Conservation (phyloP, 768 basidiomycete species). For the Termitomyces sp. region DNA sequence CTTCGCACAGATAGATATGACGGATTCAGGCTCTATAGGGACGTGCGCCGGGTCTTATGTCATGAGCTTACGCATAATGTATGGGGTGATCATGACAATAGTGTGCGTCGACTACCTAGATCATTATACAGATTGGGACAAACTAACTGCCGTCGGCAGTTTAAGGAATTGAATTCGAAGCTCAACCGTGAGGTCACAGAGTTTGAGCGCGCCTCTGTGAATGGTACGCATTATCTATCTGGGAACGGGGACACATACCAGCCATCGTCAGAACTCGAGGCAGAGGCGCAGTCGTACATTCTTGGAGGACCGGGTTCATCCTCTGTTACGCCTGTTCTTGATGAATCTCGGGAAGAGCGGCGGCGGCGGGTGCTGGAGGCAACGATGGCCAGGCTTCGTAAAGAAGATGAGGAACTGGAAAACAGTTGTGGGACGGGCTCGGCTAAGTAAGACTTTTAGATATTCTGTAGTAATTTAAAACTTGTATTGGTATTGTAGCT, state of each 20-base stretch:
- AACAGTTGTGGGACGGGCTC: constrained; percentile 58
- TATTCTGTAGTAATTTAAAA: not conserved
- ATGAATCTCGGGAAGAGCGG: constrained; percentile 53
- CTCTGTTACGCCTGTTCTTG: not conserved
- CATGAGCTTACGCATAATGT: constrained; percentile 78
- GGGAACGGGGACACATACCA: constrained; percentile 41
- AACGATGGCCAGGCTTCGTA: constrained; percentile 50
- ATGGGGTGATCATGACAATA: constrained; percentile 66
- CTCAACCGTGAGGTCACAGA: constrained; percentile 69
- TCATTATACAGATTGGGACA: not conserved
- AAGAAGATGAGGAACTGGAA: constrained; percentile 69
- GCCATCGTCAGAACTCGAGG: constrained; percentile 50
- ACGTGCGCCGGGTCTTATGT: constrained; percentile 63
- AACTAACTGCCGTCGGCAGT: constrained; percentile 30
- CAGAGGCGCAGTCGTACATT: constrained; percentile 39
- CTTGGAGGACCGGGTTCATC: constrained; percentile 41
- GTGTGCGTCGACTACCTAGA: constrained; percentile 39
- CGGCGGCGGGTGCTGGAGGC: constrained; percentile 53
- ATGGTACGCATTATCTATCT: constrained; percentile 51
- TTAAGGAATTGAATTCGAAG: constrained; percentile 70
- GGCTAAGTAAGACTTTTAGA: constrained; percentile 2
- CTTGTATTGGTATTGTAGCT: too few relatives aligned
- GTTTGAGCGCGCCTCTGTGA: constrained; percentile 48
- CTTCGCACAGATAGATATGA: constrained; percentile 67
- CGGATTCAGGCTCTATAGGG: constrained; percentile 62